Evolutionary conservation across 1,284 basidiomycete species (phyloP).

Genomic region (Sporisorium scitamineum): DNA sequence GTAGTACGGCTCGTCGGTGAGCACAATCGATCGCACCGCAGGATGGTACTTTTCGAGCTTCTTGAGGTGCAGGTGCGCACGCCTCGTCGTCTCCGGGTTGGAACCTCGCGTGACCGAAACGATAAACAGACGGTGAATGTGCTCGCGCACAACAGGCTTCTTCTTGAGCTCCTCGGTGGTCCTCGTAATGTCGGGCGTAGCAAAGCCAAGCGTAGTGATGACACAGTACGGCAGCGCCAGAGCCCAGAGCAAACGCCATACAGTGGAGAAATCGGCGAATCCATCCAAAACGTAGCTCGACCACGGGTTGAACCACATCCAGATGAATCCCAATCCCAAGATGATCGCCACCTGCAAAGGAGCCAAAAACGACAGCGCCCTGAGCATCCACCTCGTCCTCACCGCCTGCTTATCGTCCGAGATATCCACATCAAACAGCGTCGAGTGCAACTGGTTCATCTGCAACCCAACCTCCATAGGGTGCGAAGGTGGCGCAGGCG

Average conservation of each 20-base stretch:
- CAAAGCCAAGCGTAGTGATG: constrained; percentile 69
- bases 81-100: constrained; percentile 70
- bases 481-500: constrained; percentile 68
- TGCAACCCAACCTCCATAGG: constrained; percentile 70
- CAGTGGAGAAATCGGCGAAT: constrained; percentile 67
- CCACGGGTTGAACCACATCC: constrained; percentile 69
- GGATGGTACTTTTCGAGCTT: constrained; percentile 71
- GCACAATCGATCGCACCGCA: constrained; percentile 70
- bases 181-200: constrained; percentile 69
- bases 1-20: constrained; percentile 71
- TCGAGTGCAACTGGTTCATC: constrained; percentile 70
- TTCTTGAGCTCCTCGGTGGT: constrained; percentile 67
- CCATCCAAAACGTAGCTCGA: constrained; percentile 67
- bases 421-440: constrained; percentile 70
- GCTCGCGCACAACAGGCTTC: constrained; percentile 69
- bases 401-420: constrained; percentile 69
- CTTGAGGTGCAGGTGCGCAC: constrained; percentile 70
- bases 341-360: constrained; percentile 68
- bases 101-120: constrained; percentile 71
- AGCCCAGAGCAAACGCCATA: constrained; percentile 70
- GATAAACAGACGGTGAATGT: constrained; percentile 70
- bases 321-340: constrained; percentile 68
- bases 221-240: constrained; percentile 70
- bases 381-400: constrained; percentile 67
- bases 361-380: constrained; percentile 66